Percentiles rank a stretch among this genome's conserved stretches.
Evolutionary conservation across 148 eudicot genomes (phyloP).

Genomic region (Chenopodium suecicum): DNA sequence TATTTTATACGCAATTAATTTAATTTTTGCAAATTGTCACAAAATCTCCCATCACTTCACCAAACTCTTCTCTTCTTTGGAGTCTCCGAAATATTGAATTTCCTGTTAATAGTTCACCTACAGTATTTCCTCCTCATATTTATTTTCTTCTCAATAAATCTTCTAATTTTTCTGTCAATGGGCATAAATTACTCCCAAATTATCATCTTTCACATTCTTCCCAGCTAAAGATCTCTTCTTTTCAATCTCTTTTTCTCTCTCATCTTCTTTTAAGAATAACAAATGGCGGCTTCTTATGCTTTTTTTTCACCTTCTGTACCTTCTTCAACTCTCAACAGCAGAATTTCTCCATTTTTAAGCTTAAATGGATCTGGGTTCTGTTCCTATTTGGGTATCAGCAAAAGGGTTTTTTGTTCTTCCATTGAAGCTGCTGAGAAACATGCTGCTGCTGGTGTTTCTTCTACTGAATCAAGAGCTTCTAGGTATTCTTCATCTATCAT

Average conservation of each 20-base stretch:
- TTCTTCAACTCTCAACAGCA: conserved; percentile 11
- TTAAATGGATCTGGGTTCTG: conserved; percentile 43
- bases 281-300: conserved; percentile 17
- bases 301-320: conserved; percentile 9
- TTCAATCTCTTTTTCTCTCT: not conserved
- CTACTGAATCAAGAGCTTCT: conserved; percentile 40
- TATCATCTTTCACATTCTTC: not conserved
- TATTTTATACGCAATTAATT: no score
- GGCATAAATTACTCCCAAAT: not conserved
- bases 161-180: not conserved
- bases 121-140: not conserved
- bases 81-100: conserved; percentile 21
- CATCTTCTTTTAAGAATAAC: not conserved
- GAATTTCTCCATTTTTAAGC: conserved; percentile 6
- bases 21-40: no score
- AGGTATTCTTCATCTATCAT: conserved; percentile 34
- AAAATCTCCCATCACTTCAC: not conserved
- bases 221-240: not conserved
- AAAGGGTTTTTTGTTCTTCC: conserved; percentile 46
- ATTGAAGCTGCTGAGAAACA: conserved; percentile 28
- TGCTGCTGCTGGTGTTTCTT: conserved; percentile 31
- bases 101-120: not conserved
- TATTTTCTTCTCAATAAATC: not conserved
- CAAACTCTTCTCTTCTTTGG: conserved; percentile 16
- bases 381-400: conserved; percentile 28